Evolutionary conservation across 768 basidiomycete genomes (phyloP).

Genomic region (Hericium rajendrae): DNA sequence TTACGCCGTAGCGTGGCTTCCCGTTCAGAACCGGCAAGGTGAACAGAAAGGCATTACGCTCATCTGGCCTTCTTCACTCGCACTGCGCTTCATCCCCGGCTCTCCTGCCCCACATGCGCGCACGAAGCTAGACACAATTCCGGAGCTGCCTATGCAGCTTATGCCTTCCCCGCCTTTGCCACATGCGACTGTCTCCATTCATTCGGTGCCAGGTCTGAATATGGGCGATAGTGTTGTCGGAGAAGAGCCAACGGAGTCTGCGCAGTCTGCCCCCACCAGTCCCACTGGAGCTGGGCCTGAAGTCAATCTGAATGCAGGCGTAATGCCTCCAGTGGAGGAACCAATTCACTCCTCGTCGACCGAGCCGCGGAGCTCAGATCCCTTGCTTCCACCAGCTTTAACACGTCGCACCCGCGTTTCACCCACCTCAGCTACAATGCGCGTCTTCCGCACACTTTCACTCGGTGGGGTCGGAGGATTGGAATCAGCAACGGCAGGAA

Average conservation of each 20-base stretch:
- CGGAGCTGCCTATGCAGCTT: slow-evolving; percentile 54
- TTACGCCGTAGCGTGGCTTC: slow-evolving; percentile 66
- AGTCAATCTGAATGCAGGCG: not conserved
- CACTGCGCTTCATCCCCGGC: slow-evolving; percentile 32
- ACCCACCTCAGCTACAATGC: slow-evolving; percentile 10
- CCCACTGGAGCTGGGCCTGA: not conserved
- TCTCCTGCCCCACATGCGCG: slow-evolving; percentile 28
- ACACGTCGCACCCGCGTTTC: not conserved
- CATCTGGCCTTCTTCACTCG: slow-evolving; percentile 62
- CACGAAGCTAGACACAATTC: slow-evolving; percentile 42
- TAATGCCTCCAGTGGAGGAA: too few species aligned
- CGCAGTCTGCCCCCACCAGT: slow-evolving; percentile 1
- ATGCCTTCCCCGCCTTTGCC: slow-evolving; percentile 43
- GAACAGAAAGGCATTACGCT: slow-evolving; percentile 72
- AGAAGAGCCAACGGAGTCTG: not conserved
- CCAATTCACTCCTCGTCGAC: not conserved
- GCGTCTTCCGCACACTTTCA: slow-evolving; percentile 42
- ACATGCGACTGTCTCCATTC: slow-evolving; percentile 15
- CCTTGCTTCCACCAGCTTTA: not conserved
- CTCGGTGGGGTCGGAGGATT: slow-evolving; percentile 23
- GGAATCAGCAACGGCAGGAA: slow-evolving; percentile 24
- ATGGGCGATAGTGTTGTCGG: not conserved
- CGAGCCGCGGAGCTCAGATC: not conserved
- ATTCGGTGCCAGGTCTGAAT: too few species aligned
- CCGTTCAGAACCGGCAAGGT: slow-evolving; percentile 67